Percentiles rank a stretch among this genome's conserved stretches.
Conservation (phyloP, 176 grass and related monocot genomes). For the Cenchrus americanus region DNA sequence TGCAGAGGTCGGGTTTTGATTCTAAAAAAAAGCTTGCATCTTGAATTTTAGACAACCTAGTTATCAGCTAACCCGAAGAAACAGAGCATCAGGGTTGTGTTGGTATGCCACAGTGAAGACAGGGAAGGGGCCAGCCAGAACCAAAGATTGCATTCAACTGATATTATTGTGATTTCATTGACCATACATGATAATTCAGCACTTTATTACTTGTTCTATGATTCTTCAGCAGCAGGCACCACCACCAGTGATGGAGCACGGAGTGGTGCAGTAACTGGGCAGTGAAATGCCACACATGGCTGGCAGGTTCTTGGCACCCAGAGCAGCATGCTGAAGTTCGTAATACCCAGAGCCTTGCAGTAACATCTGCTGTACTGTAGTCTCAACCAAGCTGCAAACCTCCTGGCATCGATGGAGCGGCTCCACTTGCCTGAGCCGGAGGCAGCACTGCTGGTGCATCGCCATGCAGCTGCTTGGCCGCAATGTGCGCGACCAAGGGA, state of each 20-base stretch:
- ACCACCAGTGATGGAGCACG: background rate
- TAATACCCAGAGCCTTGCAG: background rate
- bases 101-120: background rate
- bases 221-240: background rate
- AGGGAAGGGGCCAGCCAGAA: background rate
- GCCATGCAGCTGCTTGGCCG: background rate
- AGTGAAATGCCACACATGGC: background rate
- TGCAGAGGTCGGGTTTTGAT: background rate
- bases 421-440: constrained; percentile 31
- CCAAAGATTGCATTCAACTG: background rate
- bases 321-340: background rate
- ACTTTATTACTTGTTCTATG: constrained; percentile 1
- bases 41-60: too few relatives aligned
- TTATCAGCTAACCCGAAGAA: background rate
- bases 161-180: background rate
- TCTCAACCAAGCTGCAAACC: background rate
- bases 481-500: background rate
- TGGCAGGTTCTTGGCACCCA: background rate
- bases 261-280: background rate
- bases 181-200: background rate
- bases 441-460: constrained; percentile 20
- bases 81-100: background rate
- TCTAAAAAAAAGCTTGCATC: too few relatives aligned
- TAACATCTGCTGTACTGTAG: background rate
- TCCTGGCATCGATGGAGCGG: background rate